Conservation (phyloP, 495 filamentous ascomycete genomes). For the Penicillium salamii region DNA sequence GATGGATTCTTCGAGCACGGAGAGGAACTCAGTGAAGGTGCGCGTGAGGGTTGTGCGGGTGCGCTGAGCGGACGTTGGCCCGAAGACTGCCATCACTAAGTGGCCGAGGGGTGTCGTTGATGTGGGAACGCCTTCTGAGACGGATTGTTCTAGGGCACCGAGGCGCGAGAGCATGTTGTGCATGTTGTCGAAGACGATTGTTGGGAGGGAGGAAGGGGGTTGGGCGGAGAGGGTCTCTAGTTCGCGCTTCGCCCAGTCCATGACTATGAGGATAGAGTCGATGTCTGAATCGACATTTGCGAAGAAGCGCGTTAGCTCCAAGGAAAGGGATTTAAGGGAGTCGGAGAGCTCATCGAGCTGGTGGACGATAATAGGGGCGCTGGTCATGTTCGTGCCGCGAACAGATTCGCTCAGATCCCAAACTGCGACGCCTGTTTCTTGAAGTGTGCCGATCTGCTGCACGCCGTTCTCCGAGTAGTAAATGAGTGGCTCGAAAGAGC, state of each 20-base stretch:
- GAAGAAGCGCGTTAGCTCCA: constrained; percentile 85
- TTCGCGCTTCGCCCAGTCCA: constrained; percentile 92
- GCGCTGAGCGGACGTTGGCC: constrained; percentile 72
- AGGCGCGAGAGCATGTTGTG: constrained; percentile 68
- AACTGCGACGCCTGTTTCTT: constrained; percentile 85
- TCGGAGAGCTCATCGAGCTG: constrained; percentile 82
- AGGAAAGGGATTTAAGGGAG: constrained; percentile 72
- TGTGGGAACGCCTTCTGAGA: constrained; percentile 38
- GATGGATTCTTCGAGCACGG: constrained; percentile 85
- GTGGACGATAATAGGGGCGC: constrained; percentile 76
- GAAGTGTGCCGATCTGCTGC: constrained; percentile 77
- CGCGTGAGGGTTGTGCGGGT: constrained; percentile 77
- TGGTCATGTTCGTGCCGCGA: constrained; percentile 84
- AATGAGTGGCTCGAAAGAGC: constrained; percentile 86
- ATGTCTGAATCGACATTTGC: constrained; percentile 89
- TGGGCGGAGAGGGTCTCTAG: constrained; percentile 54
- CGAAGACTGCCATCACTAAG: constrained; percentile 67
- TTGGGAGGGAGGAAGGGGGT: constrained; percentile 55
- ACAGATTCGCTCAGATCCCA: constrained; percentile 90
- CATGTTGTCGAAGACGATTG: constrained; percentile 71
- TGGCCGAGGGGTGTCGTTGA: constrained; percentile 59
- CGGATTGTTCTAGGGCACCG: constrained; percentile 60
- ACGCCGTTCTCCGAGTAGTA: constrained; percentile 88
- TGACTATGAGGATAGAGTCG: constrained; percentile 84
- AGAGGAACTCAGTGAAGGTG: constrained; percentile 83